Base-by-base conservation (phyloP, 495 filamentous ascomycete genomes). In the Tuber calosporum region DNA sequence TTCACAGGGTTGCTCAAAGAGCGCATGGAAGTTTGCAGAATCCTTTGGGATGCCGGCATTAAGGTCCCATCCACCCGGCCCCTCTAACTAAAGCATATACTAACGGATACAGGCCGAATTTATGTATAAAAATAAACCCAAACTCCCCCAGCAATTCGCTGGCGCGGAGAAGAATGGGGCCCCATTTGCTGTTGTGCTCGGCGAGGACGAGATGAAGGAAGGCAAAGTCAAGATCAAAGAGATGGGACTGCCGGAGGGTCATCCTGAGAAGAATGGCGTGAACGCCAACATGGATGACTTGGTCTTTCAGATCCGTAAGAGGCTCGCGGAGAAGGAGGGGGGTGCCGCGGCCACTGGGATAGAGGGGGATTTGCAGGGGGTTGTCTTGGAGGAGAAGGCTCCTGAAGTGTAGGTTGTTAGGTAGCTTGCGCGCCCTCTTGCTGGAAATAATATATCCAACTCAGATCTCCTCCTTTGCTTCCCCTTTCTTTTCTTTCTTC, bases 201-300 rank as follows among this genome's bases (percentile, higher is more conserved):
- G 92, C 41, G 91, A 94, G 78, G 91, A 93, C 73, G 92, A 95
- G 81, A 82, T 92, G 42, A 88, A 87, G 69, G 84, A 87, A 22
- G 91, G 91, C 39, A 89, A 93, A 80, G 88, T 92, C 76, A 91
- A 89, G 82, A 86, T 96, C 77, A 97, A 97, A 86, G 89, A 93
- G 83, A 88, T 95, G 85, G 91, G 92, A 66, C 85, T 94, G 68
- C 85, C 85, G 2, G 89, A 93, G 40, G 91, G 88, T 45, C 91
- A 96, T 85, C 88, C 92, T 0, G 92, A 96, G 80, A 96, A 96
- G 85, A 90, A 94, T 41, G 93, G 92, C 69, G 88, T 92, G 42
- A 82, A 93, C 76, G 88, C 96, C 15, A 85, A 87, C 40, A 83
- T 89, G 45, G 82, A 80, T 40, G 85, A 89, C 67, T 78, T 95